A percentile compares a stretch with the other conserved stretches of the same genome.
Conservation (phyloP, 1,139 yeast genomes). For the Candida gigantensis region DNA sequence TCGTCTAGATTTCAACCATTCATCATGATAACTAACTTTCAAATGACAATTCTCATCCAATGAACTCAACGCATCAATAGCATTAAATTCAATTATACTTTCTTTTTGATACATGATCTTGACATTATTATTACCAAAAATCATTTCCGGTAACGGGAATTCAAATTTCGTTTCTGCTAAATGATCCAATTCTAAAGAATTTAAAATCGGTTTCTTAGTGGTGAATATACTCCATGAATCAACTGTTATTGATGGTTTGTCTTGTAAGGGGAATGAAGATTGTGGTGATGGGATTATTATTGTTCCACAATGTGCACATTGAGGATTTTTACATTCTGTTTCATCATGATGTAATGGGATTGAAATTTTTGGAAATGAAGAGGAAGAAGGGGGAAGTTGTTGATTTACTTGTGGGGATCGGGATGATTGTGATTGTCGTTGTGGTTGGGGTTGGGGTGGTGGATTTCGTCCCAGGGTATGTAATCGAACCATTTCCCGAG, state of each 20-base stretch:
- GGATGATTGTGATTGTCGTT: slow-evolving; percentile 1
- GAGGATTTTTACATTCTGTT: slow-evolving; percentile 47
- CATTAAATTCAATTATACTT: slow-evolving; percentile 59
- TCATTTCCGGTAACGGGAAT: slow-evolving; percentile 95
- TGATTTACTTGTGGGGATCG: neutral
- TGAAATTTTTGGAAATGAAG: slow-evolving; percentile 9
- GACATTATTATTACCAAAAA: slow-evolving; percentile 86
- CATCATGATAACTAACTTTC: slow-evolving; percentile 82
- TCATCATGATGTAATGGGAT: slow-evolving; percentile 10
- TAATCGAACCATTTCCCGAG: slow-evolving; percentile 59
- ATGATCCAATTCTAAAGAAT: slow-evolving; percentile 70
- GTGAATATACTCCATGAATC: slow-evolving; percentile 79
- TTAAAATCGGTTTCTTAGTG: slow-evolving; percentile 73
- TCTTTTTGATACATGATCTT: slow-evolving; percentile 34
- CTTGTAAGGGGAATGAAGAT: slow-evolving; percentile 60
- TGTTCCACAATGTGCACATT: slow-evolving; percentile 65
- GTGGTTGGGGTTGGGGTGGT: slow-evolving; percentile 12
- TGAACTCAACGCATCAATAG: slow-evolving; percentile 75
- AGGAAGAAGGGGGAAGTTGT: slow-evolving; percentile 6
- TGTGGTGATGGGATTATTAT: slow-evolving; percentile 75
- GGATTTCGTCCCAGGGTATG: slow-evolving; percentile 44
- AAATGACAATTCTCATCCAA: slow-evolving; percentile 48
- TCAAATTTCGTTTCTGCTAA: slow-evolving; percentile 55
- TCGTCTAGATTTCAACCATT: slow-evolving; percentile 75
- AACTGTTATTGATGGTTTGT: slow-evolving; percentile 65